Evolutionary conservation across 2,329 filamentous ascomycete genomes (phyloP), one percentile per base, ranked within the genome.

Genomic region (Volutella citrinella): DNA sequence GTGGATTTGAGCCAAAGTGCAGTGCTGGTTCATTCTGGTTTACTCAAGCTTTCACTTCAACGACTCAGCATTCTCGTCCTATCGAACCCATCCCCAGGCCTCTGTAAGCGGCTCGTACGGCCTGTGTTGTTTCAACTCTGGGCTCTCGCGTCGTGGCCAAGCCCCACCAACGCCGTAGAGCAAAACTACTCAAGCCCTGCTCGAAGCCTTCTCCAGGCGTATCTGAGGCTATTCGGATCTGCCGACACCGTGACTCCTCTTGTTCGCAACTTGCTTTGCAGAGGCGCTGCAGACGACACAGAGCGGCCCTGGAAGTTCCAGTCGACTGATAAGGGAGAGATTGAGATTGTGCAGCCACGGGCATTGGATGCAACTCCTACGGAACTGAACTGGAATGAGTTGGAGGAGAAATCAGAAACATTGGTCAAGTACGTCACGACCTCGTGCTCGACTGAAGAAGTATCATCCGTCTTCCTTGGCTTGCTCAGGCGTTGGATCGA

Each of bases 31-130:
- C 43, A 61, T 6, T 57, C 72, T 5, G 49, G 62, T 3, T 61
- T 72, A 3, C 56, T 87, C 5, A 61, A 65, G 13, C 55, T 55
- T 20, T 71, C 77, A 3, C 52, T 87, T 4, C 65, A 61, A 19
- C 69, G 81, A 12, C 56, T 87, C 1, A 68, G 66, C 21, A 65
- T 70, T 1, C 59, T 87, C 2, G 54, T 80, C 2, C 64, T 74
- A 14, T 82, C 80, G 0, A 82, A 83, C 49, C 80, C 81, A 0
- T 82, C 84, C 35, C 77, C 81, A 1, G 80, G 80, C 0, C 59
- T 87, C 9, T 74, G 79, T 27, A 79, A 72, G 43, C 68, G 83
- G 31, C 62, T 87, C 1, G 57, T 86, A 4, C 63, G 66, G 4
- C 76, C 76, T 1, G 51, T 85, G 3, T 47, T 84, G 4, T 57